Evolutionary conservation across 805 yeast species (phyloP), one percentile per base, ranked within the genome.

Genomic region (Candida caryicola): DNA sequence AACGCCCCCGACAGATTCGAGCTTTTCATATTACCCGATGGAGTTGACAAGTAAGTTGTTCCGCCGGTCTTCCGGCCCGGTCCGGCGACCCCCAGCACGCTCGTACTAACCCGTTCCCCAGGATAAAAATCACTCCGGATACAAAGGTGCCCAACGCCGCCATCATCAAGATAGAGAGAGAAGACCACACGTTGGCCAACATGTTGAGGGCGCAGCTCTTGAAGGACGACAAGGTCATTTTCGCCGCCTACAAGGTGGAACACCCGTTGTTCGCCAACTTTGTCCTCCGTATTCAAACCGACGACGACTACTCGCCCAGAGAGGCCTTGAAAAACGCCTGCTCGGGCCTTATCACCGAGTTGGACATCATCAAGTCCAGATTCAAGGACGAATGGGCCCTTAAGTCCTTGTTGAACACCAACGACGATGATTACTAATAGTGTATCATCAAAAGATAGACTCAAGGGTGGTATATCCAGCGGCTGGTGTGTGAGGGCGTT

Each of bases 1-100:
- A 93, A 93, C 69, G 98, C 98, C 56, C 99, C 99, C 65, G 99
- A 93, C 70, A 83, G 99, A 75, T 93, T 91, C 62, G 99, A 93
- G 73, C 79, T 93, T 29, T 93, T 93, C 60, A 79, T 93, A 52
- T 74, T 93, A 52, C 98, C 97, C n/a, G 99, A 93, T 62, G 98
- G 99, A 37, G 95, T 87, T 37, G 85, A 91, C 36, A 93, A 93
- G 86, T 82, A 72, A 23, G 86, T 73, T 13, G 29, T 26, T 16
- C 7, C 13, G 10, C 9, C 30, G n/a, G 5, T 19, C 12, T 27
- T 36, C 9, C 10, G 15, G 16, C n/a, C n/a, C n/a, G n/a, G n/a
- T n/a, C n/a, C n/a, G n/a, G n/a, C n/a, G n/a, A n/a, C n/a, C n/a
- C n/a, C n/a, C n/a, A n/a, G n/a, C n/a, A n/a, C n/a, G n/a, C 5